Conservation (phyloP, 23 red algal species). For the Cyanidioschyzon merolae region DNA sequence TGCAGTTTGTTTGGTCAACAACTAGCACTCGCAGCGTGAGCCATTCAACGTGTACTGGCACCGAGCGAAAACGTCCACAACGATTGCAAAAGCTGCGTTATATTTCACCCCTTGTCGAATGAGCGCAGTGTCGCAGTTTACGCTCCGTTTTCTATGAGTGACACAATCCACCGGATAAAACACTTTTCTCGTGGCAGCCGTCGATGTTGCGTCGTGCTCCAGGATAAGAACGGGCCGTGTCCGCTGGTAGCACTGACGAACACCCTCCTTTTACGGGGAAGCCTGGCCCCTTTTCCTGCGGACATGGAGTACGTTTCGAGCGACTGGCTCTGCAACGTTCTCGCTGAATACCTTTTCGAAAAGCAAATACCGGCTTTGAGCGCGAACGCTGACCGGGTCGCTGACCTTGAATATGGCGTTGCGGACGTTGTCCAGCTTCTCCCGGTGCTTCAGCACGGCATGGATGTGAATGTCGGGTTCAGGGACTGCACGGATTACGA, state of each 20-base stretch:
- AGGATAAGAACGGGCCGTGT: slow-evolving; percentile 79
- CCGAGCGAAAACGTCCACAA: no score
- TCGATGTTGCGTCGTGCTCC: slow-evolving; percentile 33
- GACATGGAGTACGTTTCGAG: slow-evolving; percentile 27
- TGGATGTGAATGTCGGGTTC: slow-evolving; percentile 72
- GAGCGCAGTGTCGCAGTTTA: no score
- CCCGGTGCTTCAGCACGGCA: slow-evolving; percentile 37
- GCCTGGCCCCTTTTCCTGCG: slow-evolving; percentile 22
- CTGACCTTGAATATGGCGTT: slow-evolving; percentile 36
- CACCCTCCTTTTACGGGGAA: slow-evolving; percentile 33
- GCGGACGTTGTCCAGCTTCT: slow-evolving; percentile 52
- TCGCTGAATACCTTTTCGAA: slow-evolving; percentile 39
- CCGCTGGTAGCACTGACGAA: slow-evolving; percentile 70
- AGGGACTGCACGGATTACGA: slow-evolving; percentile 34
- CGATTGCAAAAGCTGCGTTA: no score
- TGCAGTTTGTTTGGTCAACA: no score
- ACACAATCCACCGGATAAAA: not conserved
- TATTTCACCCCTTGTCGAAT: no score
- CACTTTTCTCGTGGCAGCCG: not conserved
- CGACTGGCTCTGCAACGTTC: slow-evolving; percentile 39
- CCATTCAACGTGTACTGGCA: no score
- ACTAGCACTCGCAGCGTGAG: no score
- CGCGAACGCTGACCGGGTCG: not conserved
- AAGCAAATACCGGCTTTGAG: not conserved
- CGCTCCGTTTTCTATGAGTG: not conserved